Base-by-base conservation (phyloP, 2,329 filamentous ascomycete species). In the Botrytis elliptica region DNA sequence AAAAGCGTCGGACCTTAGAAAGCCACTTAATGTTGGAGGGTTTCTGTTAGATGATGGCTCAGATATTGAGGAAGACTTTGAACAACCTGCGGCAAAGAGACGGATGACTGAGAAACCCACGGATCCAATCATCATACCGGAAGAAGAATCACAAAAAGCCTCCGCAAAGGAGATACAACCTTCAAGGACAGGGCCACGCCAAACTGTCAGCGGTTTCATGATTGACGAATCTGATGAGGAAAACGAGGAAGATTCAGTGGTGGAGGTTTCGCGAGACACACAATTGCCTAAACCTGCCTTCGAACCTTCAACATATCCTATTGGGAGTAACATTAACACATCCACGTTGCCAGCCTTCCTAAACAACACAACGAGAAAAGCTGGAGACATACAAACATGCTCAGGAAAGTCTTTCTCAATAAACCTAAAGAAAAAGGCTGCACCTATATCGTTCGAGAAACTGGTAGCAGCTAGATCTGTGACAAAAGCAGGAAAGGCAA, bases 401-500 rank as follows among this genome's bases (percentile, higher is more conserved):
- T 79, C 79, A 36, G 92, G 92, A 44, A 87, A 85, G 60, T 84
- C 84, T 0, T 81, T 88, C 2, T 84, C 87, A 0, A 85, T 93
- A 63, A 85, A 85, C 63, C 84, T 88, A 78, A 88, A 90, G 70
- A 85, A 85, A 71, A 80, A 83, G 12, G 81, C 82, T 1, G 81
- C 82, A 1, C 80, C 83, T 0, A 80, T 88, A 1, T 85, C 91
- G 0, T 93, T 92, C 79, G 89, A 93, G 79, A 84, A 88, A 57
- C 86, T 94, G 77, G 88, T 93, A 4, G 91, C 91, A 36, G 87
- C 89, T 18, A 86, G 92, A 68, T 93, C 92, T 8, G 88, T 84
- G 72, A 90, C 87, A 0, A 90, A 89, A 75, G 88, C 91, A 73
- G 91, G 92, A 2, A 86, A 90, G 74, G 92, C 92, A 3, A 89